Evolutionary conservation across 148 eudicot genomes (phyloP).

Genomic region (Rhododendron griersonianum): DNA sequence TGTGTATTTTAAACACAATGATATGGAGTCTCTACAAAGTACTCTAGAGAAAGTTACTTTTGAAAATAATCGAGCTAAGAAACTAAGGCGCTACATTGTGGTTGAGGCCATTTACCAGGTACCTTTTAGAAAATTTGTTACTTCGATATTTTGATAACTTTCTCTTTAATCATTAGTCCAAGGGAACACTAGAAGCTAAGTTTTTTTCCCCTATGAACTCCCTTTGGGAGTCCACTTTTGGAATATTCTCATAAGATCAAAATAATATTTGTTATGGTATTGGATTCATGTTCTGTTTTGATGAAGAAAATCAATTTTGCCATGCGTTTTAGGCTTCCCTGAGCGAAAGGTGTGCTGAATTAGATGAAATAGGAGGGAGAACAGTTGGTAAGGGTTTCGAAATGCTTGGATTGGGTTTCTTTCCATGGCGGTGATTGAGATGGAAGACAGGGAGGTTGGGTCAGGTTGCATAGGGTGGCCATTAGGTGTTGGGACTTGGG

Average conservation of each 20-base stretch:
- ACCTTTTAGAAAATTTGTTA: constrained; percentile 4
- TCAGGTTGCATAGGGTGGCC: too few relatives aligned
- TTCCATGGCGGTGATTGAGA: too few relatives aligned
- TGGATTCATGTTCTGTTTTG: not conserved
- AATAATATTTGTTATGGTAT: not conserved
- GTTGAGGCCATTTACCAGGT: constrained; percentile 97
- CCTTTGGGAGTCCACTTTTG: not conserved
- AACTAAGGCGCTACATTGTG: constrained; percentile 89
- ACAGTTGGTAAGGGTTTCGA: not conserved
- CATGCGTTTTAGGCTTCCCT: not conserved
- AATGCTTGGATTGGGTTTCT: not conserved
- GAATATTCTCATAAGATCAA: not conserved
- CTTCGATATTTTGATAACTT: not conserved
- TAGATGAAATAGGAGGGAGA: not conserved
- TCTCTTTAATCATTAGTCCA: not conserved
- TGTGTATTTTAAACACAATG: constrained; percentile 86
- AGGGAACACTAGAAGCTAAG: not conserved
- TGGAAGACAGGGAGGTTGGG: too few relatives aligned
- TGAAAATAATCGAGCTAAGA: constrained; percentile 69
- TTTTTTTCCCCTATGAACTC: not conserved
- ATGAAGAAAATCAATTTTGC: not conserved
- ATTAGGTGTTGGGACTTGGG: too few relatives aligned
- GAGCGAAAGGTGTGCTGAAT: not conserved
- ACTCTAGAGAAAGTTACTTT: constrained; percentile 66
- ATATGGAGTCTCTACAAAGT: constrained; percentile 64